phyloP scores from a whole-genome alignment of 805 yeast species.

The Metschnikowia sp. region DNA sequence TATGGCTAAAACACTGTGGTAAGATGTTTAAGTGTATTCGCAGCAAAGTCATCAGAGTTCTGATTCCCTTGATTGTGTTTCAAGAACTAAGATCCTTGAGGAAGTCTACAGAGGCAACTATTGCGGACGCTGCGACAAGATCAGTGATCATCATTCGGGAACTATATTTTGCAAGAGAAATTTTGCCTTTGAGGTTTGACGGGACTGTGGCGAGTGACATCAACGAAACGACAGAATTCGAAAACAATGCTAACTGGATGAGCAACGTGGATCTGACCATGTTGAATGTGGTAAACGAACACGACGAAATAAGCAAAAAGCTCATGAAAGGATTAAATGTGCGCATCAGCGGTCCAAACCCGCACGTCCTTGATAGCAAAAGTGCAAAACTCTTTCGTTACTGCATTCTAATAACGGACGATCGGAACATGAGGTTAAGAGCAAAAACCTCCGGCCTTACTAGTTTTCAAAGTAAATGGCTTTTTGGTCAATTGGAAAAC shows the following conservation, averaged over 20 bases:
- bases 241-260: conserved; percentile 70
- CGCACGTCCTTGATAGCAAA: conserved; percentile 27
- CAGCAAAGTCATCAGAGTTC: conserved; percentile 53
- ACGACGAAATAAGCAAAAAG: conserved; percentile 39
- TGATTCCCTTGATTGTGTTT: conserved; percentile 72
- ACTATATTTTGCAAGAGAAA: conserved; percentile 51
- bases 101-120: conserved; percentile 66
- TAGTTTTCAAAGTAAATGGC: conserved; percentile 59
- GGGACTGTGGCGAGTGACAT: conserved; percentile 66
- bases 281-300: conserved; percentile 45
- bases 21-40: conserved; percentile 66
- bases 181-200: conserved; percentile 62
- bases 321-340: conserved; percentile 36
- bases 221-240: conserved; percentile 72
- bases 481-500: conserved; percentile 49
- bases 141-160: conserved; percentile 74
- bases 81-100: conserved; percentile 72
- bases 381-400: conserved; percentile 47
- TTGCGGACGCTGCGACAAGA: conserved; percentile 77
- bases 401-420: conserved; percentile 69
- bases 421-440: conserved; percentile 65
- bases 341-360: conserved; percentile 9
- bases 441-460: conserved; percentile 56
- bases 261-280: conserved; percentile 69
- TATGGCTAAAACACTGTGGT: conserved; percentile 81